Conservation (phyloP, 2,329 filamentous ascomycete species). For the Cadophora luteo-olivacea region DNA sequence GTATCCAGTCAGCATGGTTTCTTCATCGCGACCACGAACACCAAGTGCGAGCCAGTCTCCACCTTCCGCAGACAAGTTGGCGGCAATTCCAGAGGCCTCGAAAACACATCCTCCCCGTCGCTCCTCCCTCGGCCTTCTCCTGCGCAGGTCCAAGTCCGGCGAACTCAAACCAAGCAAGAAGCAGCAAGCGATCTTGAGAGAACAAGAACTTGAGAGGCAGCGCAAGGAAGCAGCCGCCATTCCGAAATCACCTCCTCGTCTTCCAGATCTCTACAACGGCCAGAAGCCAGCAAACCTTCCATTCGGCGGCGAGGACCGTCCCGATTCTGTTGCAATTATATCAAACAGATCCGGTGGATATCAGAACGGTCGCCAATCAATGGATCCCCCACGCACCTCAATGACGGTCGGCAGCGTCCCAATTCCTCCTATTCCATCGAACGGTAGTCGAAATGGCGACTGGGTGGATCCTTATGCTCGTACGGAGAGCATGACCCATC, state of each 20-base stretch:
- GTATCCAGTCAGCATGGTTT: conserved; percentile 41
- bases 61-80: conserved; percentile 44
- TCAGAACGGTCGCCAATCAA: conserved; percentile 54
- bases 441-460: conserved; percentile 50
- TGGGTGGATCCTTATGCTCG: conserved; percentile 79
- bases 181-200: conserved; percentile 56
- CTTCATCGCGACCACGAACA: conserved; percentile 47
- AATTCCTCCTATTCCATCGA: conserved; percentile 61
- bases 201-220: conserved; percentile 58
- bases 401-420: conserved; percentile 48
- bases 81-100: conserved; percentile 44
- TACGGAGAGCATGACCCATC: conserved; percentile 94
- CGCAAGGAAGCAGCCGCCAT: conserved; percentile 61
- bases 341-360: conserved; percentile 54
- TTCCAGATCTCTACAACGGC: conserved; percentile 55
- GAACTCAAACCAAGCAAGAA: conserved; percentile 68
- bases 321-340: conserved; percentile 67
- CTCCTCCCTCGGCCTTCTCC: conserved; percentile 62
- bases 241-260: conserved; percentile 64
- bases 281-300: conserved; percentile 40
- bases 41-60: conserved; percentile 43
- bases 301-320: conserved; percentile 66
- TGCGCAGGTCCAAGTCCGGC: conserved; percentile 72
- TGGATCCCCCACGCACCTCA: conserved; percentile 54
- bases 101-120: conserved; percentile 49